These are phyloP conservation scores for Nemania sp. DNA, from an alignment of 2,329 filamentous ascomycete species.

Conservation along the genomic window DNA sequence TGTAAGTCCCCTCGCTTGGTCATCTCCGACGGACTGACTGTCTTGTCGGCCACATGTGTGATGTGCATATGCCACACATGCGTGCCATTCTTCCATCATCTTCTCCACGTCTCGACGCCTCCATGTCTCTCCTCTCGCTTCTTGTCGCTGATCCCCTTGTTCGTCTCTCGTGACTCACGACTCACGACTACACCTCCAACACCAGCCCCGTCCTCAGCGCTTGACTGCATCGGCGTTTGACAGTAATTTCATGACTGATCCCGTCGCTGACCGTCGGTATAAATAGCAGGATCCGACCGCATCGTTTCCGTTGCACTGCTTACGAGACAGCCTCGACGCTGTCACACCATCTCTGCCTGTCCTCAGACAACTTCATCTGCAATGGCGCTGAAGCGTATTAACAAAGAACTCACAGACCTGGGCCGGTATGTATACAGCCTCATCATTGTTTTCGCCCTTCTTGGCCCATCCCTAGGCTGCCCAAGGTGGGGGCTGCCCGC, in stretches of 20 bases:
- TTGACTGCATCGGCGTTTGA: too few species aligned
- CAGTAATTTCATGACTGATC: too few species aligned
- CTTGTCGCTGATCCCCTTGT: constrained; percentile 25
- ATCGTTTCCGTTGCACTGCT: constrained; percentile 13
- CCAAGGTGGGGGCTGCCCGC: constrained; percentile 37
- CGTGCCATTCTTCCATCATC: constrained; percentile 12
- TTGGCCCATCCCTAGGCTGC: constrained; percentile 20
- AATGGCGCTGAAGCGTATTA: constrained; percentile 93
- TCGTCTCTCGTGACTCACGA: too few species aligned
- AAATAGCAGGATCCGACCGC: constrained; percentile 19
- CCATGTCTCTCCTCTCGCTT: constrained; percentile 4
- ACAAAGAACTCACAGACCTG: constrained; percentile 90
- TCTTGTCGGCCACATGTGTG: too few species aligned
- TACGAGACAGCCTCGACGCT: constrained; percentile 27
- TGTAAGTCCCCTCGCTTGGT: too few species aligned
- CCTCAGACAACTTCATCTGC: constrained; percentile 35
- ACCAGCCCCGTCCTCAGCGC: too few species aligned
- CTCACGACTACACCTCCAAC: too few species aligned
- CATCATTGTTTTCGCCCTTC: constrained; percentile 21
- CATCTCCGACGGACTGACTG: too few species aligned
- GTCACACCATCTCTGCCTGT: constrained; percentile 9
- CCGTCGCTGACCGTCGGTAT: constrained; percentile 33
- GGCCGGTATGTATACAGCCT: constrained; percentile 69
- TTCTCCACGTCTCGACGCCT: not conserved
- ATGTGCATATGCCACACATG: not conserved